Base-by-base conservation (phyloP, 208 protist genomes). In the Polymyxa betae region DNA sequence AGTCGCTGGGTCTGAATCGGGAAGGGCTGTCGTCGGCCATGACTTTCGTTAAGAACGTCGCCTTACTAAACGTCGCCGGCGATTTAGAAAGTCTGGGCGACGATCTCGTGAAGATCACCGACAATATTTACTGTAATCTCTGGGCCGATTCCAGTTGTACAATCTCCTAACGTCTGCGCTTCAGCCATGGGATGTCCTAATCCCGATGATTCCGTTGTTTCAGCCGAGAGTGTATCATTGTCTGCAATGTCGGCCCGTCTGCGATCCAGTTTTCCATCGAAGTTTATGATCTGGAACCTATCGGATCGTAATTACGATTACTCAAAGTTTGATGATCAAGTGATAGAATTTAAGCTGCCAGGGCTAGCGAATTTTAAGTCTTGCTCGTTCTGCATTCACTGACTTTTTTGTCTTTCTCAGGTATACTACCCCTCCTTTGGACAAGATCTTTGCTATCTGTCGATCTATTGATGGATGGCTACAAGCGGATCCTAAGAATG, bases 281-380 rank as follows among this genome's bases (percentile, higher is more conserved):
- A 43, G n/a, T 82, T 82, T n/a, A 82, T 82, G 72, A 82, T 82
- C 5, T 82, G 72, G 72, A 82, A 82, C n/a, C 72, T 82, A 5
- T 82, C 72, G 16, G 72, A 82, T 12, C 5, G n/a, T 5, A 5
- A 12, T 20, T 82, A 82, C 72, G 72, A 82, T 43, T 82, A 82
- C 35, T 35, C 72, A 35, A 20, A 5, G 40, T 82, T 82, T 82
- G 72, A 82, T 43, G 40, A 82, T n/a, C 72, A 82, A 35, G 72
- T 82, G 16, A 82, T 82, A 38, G 72, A 82, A 43, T 82, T 82
- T n/a, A 5, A n/a, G 35, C 35, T 82, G 16, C 72, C 72, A 5
- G 72, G 72, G 72, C n/a, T n/a, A n/a, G n/a, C n/a, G n/a, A n/a
- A n/a, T n/a, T 82, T 38, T 12, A 45, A 40, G 16, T 82, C n/a